Percentiles rank a stretch among this genome's conserved stretches.
Evolutionary conservation across 495 filamentous ascomycete species (phyloP).

Genomic region (Niebla homalea): DNA sequence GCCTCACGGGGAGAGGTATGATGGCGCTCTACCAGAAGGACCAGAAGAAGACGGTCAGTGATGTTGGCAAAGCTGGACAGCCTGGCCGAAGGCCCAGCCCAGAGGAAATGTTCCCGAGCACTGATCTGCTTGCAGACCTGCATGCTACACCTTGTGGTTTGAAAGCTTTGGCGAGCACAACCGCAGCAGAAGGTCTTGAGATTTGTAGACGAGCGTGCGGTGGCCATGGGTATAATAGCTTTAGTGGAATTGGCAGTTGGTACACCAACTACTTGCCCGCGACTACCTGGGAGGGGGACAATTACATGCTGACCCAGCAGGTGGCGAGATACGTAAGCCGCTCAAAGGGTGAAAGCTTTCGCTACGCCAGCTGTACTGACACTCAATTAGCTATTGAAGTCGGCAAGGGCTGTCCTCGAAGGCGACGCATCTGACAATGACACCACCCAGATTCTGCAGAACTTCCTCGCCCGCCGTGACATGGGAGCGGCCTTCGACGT

Average conservation of each 20-base stretch:
- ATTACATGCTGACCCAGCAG: conserved; percentile 69
- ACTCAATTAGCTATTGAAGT: conserved; percentile 35
- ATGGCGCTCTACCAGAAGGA: conserved; percentile 53
- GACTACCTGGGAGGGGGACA: conserved; percentile 58
- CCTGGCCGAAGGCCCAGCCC: conserved; percentile 46
- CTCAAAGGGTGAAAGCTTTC: conserved; percentile 5
- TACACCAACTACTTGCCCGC: conserved; percentile 61
- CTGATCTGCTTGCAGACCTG: conserved; percentile 55
- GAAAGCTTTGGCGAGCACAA: conserved; percentile 54
- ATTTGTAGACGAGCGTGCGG: conserved; percentile 58
- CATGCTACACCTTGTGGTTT: conserved; percentile 63
- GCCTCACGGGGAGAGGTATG: conserved; percentile 60
- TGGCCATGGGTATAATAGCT: conserved; percentile 59
- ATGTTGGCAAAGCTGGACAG: conserved; percentile 24
- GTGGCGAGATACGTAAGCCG: conserved; percentile 47
- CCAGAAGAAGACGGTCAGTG: conserved; percentile 44
- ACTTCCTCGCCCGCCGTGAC: conserved; percentile 46
- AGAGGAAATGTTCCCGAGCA: conserved; percentile 48
- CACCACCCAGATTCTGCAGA: conserved; percentile 42
- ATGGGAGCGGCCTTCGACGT: conserved; percentile 57
- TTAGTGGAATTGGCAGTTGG: conserved; percentile 53
- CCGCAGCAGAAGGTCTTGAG: conserved; percentile 56
- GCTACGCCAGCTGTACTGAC: background rate
- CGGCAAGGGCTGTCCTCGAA: conserved; percentile 46
- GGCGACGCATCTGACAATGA: conserved; percentile 43